Base-by-base conservation (phyloP, 2,329 filamentous ascomycete genomes). In the Myriosclerotinia duriaeana region DNA sequence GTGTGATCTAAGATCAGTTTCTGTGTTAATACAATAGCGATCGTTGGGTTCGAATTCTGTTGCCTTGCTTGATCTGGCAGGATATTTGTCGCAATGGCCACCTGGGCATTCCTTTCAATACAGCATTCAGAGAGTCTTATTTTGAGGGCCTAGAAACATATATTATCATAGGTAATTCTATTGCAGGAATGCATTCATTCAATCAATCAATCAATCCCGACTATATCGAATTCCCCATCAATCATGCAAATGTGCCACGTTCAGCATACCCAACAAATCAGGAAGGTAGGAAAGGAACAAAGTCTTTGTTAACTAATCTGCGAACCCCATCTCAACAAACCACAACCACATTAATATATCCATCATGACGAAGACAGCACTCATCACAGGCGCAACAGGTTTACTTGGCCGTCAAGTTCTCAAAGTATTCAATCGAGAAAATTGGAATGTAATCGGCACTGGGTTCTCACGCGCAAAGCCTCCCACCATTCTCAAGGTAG, bases 301-400 rank as follows among this genome's bases (percentile, higher is more conserved):
- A 26, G 36, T 6, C 44, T 50, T 60, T 48, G 20, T 26, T 2
- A 54, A 54, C 42, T 15, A 11, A 53, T 40, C 60, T 40, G 38
- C 48, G 15, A 34, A 34, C 17, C 22, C 34, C 38, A 63, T 34
- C 22, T 58, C 63, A n/a, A 38, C 12, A 56, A 11, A 46, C 17
- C 40, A 59, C 63, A 38, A n/a, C 34, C 14, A 50, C 34, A 63
- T 53, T 17, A 17, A 40, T 11, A 42, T 17, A 42, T n/a, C n/a
- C 36, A 63, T 63, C 34, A 77, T 77, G 75, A 55, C 71, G 14
- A 74, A 84, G 67, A 88, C 83, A 36, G 92, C 85, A 12, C 82
- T 97, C 36, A 81, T 97, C 65, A 97, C 93, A 8, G 93, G 93
- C 66, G 92, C 92, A 48, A 94, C 90, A 26, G 93, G 93, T 65